Evolutionary conservation across 2,329 filamentous ascomycete species (phyloP), one percentile per base, ranked within the genome.

Genomic region (Xylaria hypoxylon): DNA sequence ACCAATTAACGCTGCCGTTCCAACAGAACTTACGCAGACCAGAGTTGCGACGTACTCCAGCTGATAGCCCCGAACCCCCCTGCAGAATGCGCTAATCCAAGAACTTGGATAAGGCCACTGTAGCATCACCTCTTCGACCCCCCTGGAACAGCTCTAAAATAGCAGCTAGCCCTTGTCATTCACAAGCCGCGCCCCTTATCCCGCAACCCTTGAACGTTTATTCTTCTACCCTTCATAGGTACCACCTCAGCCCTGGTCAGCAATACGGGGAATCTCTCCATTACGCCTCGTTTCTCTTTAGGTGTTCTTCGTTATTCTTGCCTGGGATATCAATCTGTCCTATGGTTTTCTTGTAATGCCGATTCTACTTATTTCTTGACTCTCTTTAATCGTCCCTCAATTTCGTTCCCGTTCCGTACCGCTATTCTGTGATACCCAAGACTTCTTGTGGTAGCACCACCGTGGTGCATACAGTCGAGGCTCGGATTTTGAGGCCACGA

Each of bases 301-400:
- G 28, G 59, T 28, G 48, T 66, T 62, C 68, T 64, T 63, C 63
- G 68, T 70, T 65, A 61, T 64, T 65, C 60, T 70, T 71, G 73
- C 73, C 53, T 53, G 50, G 62, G 59, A 53, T 62, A 61, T 42
- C 40, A 13, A 28, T 63, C 35, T n/a, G 48, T 64, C 53, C 65
- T 61, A 68, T 64, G 68, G 48, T 68, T 59, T 58, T 53, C 22
- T 81, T 81, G 75, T 82, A 81, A 82, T 82, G 74, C 48, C 48
- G 62, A 66, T 78, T 79, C 75, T 72, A 68, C 74, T 56, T 65
- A 47, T 40, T 81, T 82, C 79, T 77, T 72, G 74, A 82, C 80
- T 79, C 72, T 82, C 80, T 73, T 81, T 82, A 72, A 75, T 68
- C 67, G 28, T 42, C 62, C 40, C 64, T 59, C 68, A 53, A 68